Percentiles rank a stretch among this genome's conserved stretches.
Conservation (phyloP, 2,329 filamentous ascomycete genomes). For the Calonectria henricotiae region DNA sequence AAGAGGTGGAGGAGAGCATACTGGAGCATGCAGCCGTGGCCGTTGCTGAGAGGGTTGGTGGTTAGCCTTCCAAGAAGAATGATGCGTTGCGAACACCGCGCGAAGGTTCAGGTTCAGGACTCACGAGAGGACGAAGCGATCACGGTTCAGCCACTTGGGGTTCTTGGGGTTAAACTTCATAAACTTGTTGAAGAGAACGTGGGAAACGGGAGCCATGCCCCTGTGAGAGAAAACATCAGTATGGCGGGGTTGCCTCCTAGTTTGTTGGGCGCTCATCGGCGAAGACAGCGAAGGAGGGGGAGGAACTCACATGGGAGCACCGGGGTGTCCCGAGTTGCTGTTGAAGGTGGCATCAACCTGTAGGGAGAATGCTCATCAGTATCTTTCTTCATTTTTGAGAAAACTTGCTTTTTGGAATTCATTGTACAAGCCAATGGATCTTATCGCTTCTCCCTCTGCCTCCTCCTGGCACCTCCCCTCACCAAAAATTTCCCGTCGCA, state of each 20-base stretch:
- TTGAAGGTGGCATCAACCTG: slow-evolving; percentile 97
- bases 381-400: slow-evolving; percentile 20
- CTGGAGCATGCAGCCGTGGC: slow-evolving; percentile 99
- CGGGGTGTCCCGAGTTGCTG: slow-evolving; percentile 98
- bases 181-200: slow-evolving; percentile 99
- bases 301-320: slow-evolving; percentile 88
- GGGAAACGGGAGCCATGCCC: slow-evolving; percentile 93
- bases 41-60: slow-evolving; percentile 77
- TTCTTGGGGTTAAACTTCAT: slow-evolving; percentile 99
- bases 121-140: slow-evolving; percentile 99
- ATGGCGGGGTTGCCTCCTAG: slow-evolving; percentile 22
- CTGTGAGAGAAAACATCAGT: slow-evolving; percentile 61
- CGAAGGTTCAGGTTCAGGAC: slow-evolving; percentile 60
- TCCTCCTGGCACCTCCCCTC: slow-evolving; percentile 30
- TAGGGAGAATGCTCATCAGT: slow-evolving; percentile 49
- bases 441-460: background rate
- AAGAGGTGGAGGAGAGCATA: slow-evolving; percentile 98
- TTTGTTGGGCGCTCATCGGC: slow-evolving; percentile 35
- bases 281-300: slow-evolving; percentile 32
- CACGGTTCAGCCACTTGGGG: slow-evolving; percentile 96
- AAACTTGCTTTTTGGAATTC: background rate
- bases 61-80: slow-evolving; percentile 40
- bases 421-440: background rate
- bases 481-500: slow-evolving; percentile 37
- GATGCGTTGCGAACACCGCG: slow-evolving; percentile 1